Evolutionary conservation across 2,329 filamentous ascomycete species (phyloP).

Genomic region (Aspergillus ruber): DNA sequence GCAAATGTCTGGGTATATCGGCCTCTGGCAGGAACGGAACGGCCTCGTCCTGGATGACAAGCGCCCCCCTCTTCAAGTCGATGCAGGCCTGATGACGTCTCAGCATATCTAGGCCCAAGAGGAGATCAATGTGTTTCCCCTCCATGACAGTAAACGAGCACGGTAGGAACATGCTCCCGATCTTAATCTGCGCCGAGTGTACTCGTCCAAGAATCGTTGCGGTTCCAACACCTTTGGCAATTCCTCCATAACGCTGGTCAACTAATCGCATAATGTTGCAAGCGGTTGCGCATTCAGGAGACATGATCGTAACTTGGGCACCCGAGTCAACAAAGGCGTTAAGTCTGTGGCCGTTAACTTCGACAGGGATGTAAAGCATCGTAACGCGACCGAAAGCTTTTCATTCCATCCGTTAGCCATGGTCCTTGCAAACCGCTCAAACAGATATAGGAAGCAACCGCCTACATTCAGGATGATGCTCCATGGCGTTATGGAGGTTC

Average conservation of each 20-base stretch:
- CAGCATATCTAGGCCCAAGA: constrained; percentile 92
- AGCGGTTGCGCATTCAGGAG: constrained; percentile 78
- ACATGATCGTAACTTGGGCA: constrained; percentile 98
- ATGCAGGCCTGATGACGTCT: constrained; percentile 92
- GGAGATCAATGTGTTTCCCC: constrained; percentile 88
- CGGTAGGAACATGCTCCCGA: constrained; percentile 77
- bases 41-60: constrained; percentile 82
- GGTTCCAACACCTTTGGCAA: constrained; percentile 89
- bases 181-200: constrained; percentile 90
- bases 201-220: constrained; percentile 92
- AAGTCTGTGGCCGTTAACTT: constrained; percentile 85
- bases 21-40: constrained; percentile 87
- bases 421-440: neutral
- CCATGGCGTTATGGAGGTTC: constrained; percentile 93
- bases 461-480: constrained; percentile 92
- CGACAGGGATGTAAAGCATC: constrained; percentile 92
- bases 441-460: constrained; percentile 5
- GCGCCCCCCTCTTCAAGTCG: constrained; percentile 74
- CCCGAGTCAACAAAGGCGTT: constrained; percentile 97
- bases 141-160: constrained; percentile 99
- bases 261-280: constrained; percentile 96
- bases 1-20: constrained; percentile 78
- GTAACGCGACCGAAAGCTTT: constrained; percentile 88
- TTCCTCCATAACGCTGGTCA: constrained; percentile 83
- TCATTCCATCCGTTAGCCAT: constrained; percentile 2